Conservation (phyloP, 176 grass and related monocot genomes). For the Microstegium vimineum region DNA sequence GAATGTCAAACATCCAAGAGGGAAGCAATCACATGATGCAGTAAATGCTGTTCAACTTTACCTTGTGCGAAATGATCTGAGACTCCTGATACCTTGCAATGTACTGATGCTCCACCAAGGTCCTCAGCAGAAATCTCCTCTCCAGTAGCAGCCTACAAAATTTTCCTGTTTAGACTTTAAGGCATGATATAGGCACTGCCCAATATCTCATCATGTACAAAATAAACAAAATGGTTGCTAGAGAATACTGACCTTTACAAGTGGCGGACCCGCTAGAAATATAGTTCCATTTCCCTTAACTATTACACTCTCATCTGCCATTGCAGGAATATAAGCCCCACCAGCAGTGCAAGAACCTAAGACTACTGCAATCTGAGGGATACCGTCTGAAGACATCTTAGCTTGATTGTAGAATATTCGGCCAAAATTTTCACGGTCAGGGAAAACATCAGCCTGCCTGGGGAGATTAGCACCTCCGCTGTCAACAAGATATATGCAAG, state of each 20-base stretch:
- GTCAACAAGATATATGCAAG: slow-evolving; percentile 95
- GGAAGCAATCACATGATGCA: background rate
- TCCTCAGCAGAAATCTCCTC: slow-evolving; percentile 97
- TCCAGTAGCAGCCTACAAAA: slow-evolving; percentile 91
- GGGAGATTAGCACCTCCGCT: slow-evolving; percentile 97
- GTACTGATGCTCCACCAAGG: slow-evolving; percentile 93
- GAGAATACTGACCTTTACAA: slow-evolving; percentile 80
- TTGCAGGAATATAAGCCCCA: slow-evolving; percentile 95
- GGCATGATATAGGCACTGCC: slow-evolving; percentile 6
- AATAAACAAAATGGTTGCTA: slow-evolving; percentile 6
- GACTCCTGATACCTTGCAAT: slow-evolving; percentile 96
- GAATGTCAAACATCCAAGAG: background rate
- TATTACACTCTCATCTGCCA: slow-evolving; percentile 99
- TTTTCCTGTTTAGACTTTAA: slow-evolving; percentile 35
- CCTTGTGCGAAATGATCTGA: slow-evolving; percentile 96
- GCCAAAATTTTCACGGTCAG: slow-evolving; percentile 96
- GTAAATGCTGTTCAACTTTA: slow-evolving; percentile 25
- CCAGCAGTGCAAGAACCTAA: slow-evolving; percentile 98
- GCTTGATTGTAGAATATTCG: slow-evolving; percentile 99
- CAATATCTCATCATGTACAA: slow-evolving; percentile 4
- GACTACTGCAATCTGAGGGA: slow-evolving; percentile 95
- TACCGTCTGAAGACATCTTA: slow-evolving; percentile 84
- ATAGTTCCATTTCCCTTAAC: slow-evolving; percentile 95
- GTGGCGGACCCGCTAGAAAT: slow-evolving; percentile 94
- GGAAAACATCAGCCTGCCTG: slow-evolving; percentile 94